Percentiles rank a stretch among this genome's conserved stretches.
phyloP scores from a whole-genome alignment of 2,329 filamentous ascomycete genomes.

The Lanzia echinophila region DNA sequence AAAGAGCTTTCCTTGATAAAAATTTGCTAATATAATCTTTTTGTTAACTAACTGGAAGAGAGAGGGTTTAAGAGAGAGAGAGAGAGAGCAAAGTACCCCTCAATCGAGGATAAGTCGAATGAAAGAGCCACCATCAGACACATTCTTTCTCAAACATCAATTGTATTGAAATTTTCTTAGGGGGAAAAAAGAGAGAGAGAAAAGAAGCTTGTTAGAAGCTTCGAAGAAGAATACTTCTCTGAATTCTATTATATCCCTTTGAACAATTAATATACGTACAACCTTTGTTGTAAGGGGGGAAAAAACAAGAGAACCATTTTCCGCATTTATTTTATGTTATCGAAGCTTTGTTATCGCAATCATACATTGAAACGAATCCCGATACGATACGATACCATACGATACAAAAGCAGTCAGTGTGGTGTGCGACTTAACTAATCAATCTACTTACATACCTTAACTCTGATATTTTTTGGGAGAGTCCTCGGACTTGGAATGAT shows the following conservation, averaged over 20 bases:
- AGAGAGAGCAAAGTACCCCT: constrained; percentile 2
- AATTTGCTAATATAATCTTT: not conserved
- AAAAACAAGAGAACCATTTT: not conserved
- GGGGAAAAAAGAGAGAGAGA: not conserved
- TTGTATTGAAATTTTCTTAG: constrained; percentile 2
- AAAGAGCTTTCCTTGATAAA: not conserved
- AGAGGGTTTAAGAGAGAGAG: too few species aligned
- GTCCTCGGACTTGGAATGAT: constrained; percentile 39
- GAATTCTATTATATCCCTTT: not conserved
- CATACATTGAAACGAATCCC: too few species aligned
- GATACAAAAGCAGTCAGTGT: not conserved
- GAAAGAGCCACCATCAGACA: not conserved
- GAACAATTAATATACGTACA: not conserved
- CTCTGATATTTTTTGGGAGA: constrained; percentile 11
- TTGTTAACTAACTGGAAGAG: not conserved
- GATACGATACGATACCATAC: too few species aligned
- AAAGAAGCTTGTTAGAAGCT: not conserved
- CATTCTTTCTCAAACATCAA: constrained; percentile 9
- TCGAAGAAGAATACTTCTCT: not conserved
- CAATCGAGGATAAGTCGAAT: not conserved
- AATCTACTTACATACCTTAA: not conserved
- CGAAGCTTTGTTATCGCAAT: too few species aligned
- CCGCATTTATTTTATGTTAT: not conserved
- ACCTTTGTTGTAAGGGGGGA: not conserved
- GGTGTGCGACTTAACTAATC: not conserved